phyloP scores from a whole-genome alignment of 1,284 basidiomycete genomes.

The Cerioporus squamosus region DNA sequence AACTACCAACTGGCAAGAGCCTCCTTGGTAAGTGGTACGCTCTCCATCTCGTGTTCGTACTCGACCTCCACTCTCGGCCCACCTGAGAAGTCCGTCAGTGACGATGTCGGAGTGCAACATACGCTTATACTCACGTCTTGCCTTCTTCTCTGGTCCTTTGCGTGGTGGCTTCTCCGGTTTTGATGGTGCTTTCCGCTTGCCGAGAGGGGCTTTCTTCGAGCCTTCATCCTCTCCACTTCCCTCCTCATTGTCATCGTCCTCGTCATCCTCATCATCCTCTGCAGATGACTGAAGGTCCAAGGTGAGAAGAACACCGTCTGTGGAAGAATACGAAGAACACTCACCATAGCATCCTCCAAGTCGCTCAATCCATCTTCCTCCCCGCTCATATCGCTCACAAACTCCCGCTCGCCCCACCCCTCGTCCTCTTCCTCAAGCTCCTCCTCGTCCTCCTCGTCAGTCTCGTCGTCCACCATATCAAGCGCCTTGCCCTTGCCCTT shows the following conservation, averaged over 20 bases:
- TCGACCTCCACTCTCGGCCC: constrained; percentile 91
- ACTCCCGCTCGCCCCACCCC: constrained; percentile 78
- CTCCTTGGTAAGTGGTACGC: constrained; percentile 61
- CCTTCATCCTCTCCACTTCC: constrained; percentile 34
- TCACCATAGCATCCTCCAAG: constrained; percentile 69
- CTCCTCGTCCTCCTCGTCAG: constrained; percentile 58
- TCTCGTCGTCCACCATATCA: constrained; percentile 52
- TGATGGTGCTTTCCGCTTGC: constrained; percentile 66
- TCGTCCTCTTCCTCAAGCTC: constrained; percentile 64
- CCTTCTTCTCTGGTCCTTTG: constrained; percentile 60
- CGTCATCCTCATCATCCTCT: constrained; percentile 37
- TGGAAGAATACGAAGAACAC: constrained; percentile 23
- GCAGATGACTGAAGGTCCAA: constrained; percentile 17
- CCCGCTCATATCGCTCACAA: constrained; percentile 84
- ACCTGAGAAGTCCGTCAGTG: constrained; percentile 43
- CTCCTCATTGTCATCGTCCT: constrained; percentile 36
- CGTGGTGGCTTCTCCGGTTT: constrained; percentile 45
- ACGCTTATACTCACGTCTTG: constrained; percentile 52
- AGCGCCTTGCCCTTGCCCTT: constrained; percentile 50
- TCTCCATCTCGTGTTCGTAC: constrained; percentile 91
- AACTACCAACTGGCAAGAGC: constrained; percentile 64
- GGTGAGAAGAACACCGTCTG: constrained; percentile 26
- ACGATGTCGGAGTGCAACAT: constrained; percentile 1
- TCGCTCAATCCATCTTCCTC: constrained; percentile 72
- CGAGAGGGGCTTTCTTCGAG: constrained; percentile 48